Evolutionary conservation across 345 rosid genomes (phyloP).

Genomic region (Eucalyptus cladocalyx): DNA sequence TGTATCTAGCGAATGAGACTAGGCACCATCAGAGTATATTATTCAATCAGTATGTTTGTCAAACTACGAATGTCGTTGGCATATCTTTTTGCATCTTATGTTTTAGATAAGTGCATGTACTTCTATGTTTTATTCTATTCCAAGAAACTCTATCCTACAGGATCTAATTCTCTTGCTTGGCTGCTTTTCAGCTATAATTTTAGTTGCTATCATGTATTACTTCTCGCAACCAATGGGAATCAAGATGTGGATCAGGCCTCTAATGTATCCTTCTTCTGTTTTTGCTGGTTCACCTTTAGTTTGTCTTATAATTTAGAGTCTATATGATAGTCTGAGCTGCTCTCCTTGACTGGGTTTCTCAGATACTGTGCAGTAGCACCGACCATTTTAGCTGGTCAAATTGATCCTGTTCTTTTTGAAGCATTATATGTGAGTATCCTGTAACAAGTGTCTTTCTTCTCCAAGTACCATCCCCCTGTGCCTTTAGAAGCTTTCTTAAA

Average conservation of each 20-base stretch:
- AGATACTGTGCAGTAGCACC: slow-evolving; percentile 90
- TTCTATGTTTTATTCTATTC: neutral
- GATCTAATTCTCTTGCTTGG: neutral
- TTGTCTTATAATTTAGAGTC: neutral
- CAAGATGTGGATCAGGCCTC: slow-evolving; percentile 42
- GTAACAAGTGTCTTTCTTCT: neutral
- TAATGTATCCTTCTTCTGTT: slow-evolving; percentile 46
- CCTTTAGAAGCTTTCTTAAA: neutral
- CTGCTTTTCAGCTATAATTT: slow-evolving; percentile 45
- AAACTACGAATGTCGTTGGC: neutral
- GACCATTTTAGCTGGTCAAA: slow-evolving; percentile 68
- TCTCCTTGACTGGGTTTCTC: neutral
- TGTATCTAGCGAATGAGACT: neutral
- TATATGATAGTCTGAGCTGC: neutral
- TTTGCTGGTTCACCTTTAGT: neutral
- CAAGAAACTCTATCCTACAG: neutral
- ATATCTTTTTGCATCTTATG: neutral
- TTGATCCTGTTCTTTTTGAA: slow-evolving; percentile 77
- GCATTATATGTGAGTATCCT: slow-evolving; percentile 69
- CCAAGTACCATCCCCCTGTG: neutral
- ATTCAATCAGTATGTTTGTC: neutral
- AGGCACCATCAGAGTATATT: neutral
- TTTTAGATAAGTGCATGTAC: neutral
- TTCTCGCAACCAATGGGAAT: slow-evolving; percentile 44
- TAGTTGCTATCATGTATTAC: slow-evolving; percentile 60